These are phyloP conservation scores for Furcasterigmium sp. DNA, from an alignment of 2,329 filamentous ascomycete species.

Conservation along the genomic window DNA sequence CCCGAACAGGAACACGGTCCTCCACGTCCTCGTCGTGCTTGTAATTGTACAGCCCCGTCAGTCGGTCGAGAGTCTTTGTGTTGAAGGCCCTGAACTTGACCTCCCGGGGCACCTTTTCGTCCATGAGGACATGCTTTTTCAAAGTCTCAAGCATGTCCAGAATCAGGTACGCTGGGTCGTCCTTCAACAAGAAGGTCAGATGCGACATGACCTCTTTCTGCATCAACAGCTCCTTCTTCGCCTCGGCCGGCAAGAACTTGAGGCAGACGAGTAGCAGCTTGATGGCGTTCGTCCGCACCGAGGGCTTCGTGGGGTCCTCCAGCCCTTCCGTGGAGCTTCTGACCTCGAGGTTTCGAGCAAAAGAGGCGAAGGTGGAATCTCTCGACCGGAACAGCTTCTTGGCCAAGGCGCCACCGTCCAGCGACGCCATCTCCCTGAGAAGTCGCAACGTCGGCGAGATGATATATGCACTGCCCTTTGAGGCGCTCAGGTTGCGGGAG, in stretches of 20 bases:
- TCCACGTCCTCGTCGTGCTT: conserved; percentile 39
- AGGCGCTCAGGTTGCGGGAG: conserved; percentile 70
- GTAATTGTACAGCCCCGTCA: conserved; percentile 68
- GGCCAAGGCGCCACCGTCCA: conserved; percentile 80
- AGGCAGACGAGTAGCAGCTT: conserved; percentile 76
- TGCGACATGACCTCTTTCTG: conserved; percentile 80
- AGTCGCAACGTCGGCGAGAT: conserved; percentile 85
- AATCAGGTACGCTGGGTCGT: conserved; percentile 72
- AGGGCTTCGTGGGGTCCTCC: conserved; percentile 66
- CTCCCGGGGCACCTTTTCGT: conserved; percentile 66
- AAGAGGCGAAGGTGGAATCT: conserved; percentile 71
- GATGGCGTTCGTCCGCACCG: conserved; percentile 77
- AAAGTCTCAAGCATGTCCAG: conserved; percentile 69
- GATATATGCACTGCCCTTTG: conserved; percentile 79
- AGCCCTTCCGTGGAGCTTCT: conserved; percentile 49
- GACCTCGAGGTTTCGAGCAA: conserved; percentile 78
- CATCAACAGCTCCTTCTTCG: conserved; percentile 74
- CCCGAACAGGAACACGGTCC: conserved; percentile 48
- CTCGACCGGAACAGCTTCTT: conserved; percentile 72
- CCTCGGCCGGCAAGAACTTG: conserved; percentile 69
- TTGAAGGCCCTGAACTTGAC: conserved; percentile 74
- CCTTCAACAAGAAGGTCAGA: conserved; percentile 70
- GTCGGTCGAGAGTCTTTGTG: conserved; percentile 64
- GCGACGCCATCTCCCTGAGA: conserved; percentile 75
- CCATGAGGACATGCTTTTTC: conserved; percentile 66